Base-by-base conservation (phyloP, 164 flowering plant species). In the Umbilicus rupestris region DNA sequence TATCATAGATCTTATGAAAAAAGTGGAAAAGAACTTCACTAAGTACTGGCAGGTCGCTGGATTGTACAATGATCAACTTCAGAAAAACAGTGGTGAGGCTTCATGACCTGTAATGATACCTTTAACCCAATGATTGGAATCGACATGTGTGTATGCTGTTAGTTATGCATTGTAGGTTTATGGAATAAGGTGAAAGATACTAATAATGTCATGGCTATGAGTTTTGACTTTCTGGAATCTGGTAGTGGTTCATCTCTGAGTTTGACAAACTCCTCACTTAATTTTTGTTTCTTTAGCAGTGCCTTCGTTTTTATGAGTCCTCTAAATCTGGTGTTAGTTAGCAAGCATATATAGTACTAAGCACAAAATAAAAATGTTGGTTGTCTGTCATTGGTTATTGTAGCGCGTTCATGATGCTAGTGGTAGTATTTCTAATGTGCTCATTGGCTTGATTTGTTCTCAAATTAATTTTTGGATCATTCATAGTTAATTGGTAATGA, bases 31-130 rank as follows among this genome's bases (percentile, higher is more conserved):
- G 77, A 86, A 84, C 71, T 95, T 92, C 71, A 73, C 75, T 57
- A 95, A 95, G 80, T 86, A 84, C 65, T 95, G 99, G 99, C 62
- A 78, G 31, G 82, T 90, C 20, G 89, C 96, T 71, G 97, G 97
- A 29, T 76, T 95, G 73, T 83, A 77, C 78, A 74, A 42, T 63
- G 90, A 80, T 29, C 86, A 74, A 46, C 33, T 71, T 35, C 76
- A 65, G 49, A 81, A 77, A 68, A 68, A n/a, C n/a, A n/a, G n/a
- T 50, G 74, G 87, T 91, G 73, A 82, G 82, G 24, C 44, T 75
- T 71, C 70, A 29, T 62, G 8, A 62, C 16, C 29, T 71, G 46
- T 52, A 24, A 30, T 39, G 19, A 35, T 66, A 63, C n/a, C 5
- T 39, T 57, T 24, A 62, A 52, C 19, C 6, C 17, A 12, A 6